Evolutionary conservation across 306 rosid species (phyloP).

Genomic region (Rosa chinensis): DNA sequence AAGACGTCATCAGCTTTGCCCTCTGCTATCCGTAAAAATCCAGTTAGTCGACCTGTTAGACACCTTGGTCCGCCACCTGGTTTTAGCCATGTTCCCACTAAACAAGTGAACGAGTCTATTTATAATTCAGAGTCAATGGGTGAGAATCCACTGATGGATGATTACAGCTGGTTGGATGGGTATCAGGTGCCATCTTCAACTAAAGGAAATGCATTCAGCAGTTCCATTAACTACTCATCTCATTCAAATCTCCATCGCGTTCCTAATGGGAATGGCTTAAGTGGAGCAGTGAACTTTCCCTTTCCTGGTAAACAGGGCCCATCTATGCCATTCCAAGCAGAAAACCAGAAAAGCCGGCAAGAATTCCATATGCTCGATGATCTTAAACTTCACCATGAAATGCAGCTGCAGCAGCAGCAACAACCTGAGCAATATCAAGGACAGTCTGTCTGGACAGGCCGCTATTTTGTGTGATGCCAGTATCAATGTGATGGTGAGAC

Average conservation of each 20-base stretch:
- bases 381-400: slow-evolving; percentile 59
- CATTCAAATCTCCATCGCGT: slow-evolving; percentile 44
- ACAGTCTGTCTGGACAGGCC: slow-evolving; percentile 82
- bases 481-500: slow-evolving; percentile 62
- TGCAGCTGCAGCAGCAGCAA: slow-evolving; percentile 65
- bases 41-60: slow-evolving; percentile 83
- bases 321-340: slow-evolving; percentile 48
- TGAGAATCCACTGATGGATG: slow-evolving; percentile 71
- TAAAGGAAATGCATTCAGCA: slow-evolving; percentile 42
- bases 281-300: slow-evolving; percentile 63
- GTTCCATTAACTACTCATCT: slow-evolving; percentile 40
- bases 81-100: slow-evolving; percentile 62
- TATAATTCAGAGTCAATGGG: slow-evolving; percentile 42
- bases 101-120: slow-evolving; percentile 46
- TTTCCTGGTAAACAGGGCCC: slow-evolving; percentile 88
- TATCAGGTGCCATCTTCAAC: slow-evolving; percentile 72
- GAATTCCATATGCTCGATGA: slow-evolving; percentile 61
- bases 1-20: slow-evolving; percentile 41
- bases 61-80: slow-evolving; percentile 98
- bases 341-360: slow-evolving; percentile 66
- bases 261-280: slow-evolving; percentile 46
- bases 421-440: slow-evolving; percentile 88
- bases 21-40: slow-evolving; percentile 48
- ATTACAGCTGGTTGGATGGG: slow-evolving; percentile 99
- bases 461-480: slow-evolving; percentile 78